Base-by-base conservation (phyloP, 768 basidiomycete species). In the Boletus rufocinnamomeus region DNA sequence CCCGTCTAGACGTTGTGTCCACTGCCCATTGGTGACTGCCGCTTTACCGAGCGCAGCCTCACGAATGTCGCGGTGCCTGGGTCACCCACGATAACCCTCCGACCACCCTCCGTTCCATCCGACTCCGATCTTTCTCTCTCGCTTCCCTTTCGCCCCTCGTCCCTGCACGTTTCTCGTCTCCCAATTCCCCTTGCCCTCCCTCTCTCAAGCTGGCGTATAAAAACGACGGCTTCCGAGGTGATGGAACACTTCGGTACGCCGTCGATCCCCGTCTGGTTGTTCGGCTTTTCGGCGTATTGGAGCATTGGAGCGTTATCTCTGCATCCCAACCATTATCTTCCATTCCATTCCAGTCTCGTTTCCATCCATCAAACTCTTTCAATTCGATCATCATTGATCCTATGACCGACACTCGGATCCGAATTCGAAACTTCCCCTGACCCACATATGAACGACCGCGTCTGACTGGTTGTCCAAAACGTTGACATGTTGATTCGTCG, bases 281-380 rank as follows among this genome's bases (percentile, higher is more conserved):
- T 40, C 19, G 17, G 17, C 10, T 30, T 23, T 43, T 37, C 13
- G 27, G 25, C 13, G 28, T 25, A 6, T 53, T 45, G 25, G 10
- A 14, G n/a, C 49, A 6, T 53, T 45, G 25, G 10, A 14, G n/a
- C 49, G 48, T 63, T 63, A 58, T 63, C 56, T 50, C 34, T 40
- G 44, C 9, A 3, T 46, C 25, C 35, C 30, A 17, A 2, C 3
- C 6, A 14, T 9, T 14, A 4, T 8, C 8, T 41, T 30, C 28
- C 5, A 16, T 41, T 25, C 6, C 50, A 41, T 41, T 25, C 10
- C 50, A 40, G 6, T 17, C 28, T 19, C 1, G 21, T 38, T 37
- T 25, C 21, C 21, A 35, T 21, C 52, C 43, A 37, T 61, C 49
- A 55, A 61, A 17, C 3, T 6, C 9, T 19, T 17, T 11, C 30